phyloP scores from a whole-genome alignment of 2,329 filamentous ascomycete species.

The Cytospora schulzeri region DNA sequence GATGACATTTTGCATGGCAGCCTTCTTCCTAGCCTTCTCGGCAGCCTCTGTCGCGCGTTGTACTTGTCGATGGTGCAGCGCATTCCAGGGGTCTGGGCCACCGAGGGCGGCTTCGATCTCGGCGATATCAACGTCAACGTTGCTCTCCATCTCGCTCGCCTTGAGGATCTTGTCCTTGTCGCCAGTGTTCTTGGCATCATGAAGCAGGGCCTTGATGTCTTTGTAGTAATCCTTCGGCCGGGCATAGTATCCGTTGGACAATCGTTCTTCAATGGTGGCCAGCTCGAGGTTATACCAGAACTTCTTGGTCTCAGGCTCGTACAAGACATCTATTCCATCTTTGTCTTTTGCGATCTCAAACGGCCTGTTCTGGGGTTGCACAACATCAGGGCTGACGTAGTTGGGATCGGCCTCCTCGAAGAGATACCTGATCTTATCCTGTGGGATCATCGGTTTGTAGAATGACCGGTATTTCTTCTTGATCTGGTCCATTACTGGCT shows the following conservation, averaged over 20 bases:
- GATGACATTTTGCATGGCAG: slow-evolving; percentile 58
- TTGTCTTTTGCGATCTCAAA: slow-evolving; percentile 80
- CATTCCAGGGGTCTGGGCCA: slow-evolving; percentile 67
- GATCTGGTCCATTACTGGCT: slow-evolving; percentile 97
- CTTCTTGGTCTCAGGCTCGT: slow-evolving; percentile 74
- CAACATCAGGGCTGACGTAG: slow-evolving; percentile 60
- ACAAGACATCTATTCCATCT: slow-evolving; percentile 74
- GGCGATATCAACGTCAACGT: slow-evolving; percentile 91
- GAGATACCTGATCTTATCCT: slow-evolving; percentile 75
- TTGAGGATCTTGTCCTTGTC: slow-evolving; percentile 82
- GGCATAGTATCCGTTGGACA: slow-evolving; percentile 96
- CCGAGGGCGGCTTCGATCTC: slow-evolving; percentile 58
- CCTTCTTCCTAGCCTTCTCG: slow-evolving; percentile 65
- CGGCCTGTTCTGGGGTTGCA: slow-evolving; percentile 62
- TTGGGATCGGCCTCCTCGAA: slow-evolving; percentile 81
- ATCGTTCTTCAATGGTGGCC: slow-evolving; percentile 89
- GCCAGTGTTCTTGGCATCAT: slow-evolving; percentile 80
- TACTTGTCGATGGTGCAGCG: slow-evolving; percentile 73
- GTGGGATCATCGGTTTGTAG: slow-evolving; percentile 75
- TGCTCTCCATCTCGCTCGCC: slow-evolving; percentile 87
- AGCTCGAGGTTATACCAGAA: slow-evolving; percentile 96
- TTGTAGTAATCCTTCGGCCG: slow-evolving; percentile 85
- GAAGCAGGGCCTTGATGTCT: slow-evolving; percentile 82
- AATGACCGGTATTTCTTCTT: slow-evolving; percentile 89
- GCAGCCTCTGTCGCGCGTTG: slow-evolving; percentile 62